Evolutionary conservation across 176 grass and related monocot genomes (phyloP).

Genomic region (Lolium perenne): DNA sequence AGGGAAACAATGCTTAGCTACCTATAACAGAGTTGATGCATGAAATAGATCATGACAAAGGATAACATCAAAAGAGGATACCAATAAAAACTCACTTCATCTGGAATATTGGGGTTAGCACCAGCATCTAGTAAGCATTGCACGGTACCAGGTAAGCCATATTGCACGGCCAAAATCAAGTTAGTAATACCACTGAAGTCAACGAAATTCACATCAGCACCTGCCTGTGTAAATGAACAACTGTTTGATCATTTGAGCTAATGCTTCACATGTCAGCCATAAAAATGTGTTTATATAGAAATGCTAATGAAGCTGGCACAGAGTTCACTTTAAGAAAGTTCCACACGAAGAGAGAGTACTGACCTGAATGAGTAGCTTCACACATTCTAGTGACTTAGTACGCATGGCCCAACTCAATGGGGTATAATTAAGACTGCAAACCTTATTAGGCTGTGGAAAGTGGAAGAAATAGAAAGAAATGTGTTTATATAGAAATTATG

Average conservation of each 20-base stretch:
- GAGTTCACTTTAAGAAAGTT: background rate
- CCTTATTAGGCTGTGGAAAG: constrained; percentile 13
- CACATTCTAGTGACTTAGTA: background rate
- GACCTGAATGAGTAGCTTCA: constrained; percentile 13
- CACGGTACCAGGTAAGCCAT: background rate
- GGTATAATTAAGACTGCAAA: constrained; percentile 4
- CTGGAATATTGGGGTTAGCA: constrained; percentile 12
- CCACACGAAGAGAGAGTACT: background rate
- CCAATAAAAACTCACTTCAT: background rate
- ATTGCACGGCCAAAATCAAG: background rate
- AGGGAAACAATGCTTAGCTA: background rate
- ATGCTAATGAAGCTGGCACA: background rate
- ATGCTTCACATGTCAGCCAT: background rate
- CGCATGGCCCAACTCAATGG: background rate
- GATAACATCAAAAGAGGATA: background rate
- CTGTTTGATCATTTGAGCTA: background rate
- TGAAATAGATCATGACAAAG: constrained; percentile 1
- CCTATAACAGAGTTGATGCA: background rate
- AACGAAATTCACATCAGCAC: constrained; percentile 4
- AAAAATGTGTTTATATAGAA: background rate
- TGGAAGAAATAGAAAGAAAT: background rate
- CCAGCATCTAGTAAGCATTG: constrained; percentile 15
- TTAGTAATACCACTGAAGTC: background rate
- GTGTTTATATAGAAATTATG: background rate
- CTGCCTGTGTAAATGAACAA: constrained; percentile 7